Base-by-base conservation (phyloP, 2,329 filamentous ascomycete genomes). In the Colletotrichum orbiculare region DNA sequence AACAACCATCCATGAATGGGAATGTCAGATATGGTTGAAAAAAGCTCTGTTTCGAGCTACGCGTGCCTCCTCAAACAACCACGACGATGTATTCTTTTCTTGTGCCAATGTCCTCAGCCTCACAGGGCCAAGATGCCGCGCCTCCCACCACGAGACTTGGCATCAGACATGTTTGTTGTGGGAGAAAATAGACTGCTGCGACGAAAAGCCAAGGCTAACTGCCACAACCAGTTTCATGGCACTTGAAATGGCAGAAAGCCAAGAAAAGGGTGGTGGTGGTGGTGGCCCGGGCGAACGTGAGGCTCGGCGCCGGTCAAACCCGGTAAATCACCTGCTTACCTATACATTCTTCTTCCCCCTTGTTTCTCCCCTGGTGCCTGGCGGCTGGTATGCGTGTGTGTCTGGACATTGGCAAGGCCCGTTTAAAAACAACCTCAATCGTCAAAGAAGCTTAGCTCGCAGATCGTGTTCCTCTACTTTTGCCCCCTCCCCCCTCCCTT, bases 401-500 rank as follows among this genome's bases (percentile, higher is more conserved):
- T 17, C 15, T 17, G 43, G 25, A 53, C 11, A 17, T 4, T 17
- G 4, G 42, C 8, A 55, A 8, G 13, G 34, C 25, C 25, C 25
- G 25, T 25, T 25, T 25, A 25, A 25, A 5, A 4, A 25, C 25
- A 25, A 5, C 25, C 25, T 25, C 25, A 58, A 50, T 33, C 25
- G 55, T 58, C 13, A 58, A 50, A 58, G 55, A 58, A 58, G 55
- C 46, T 58, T 50, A 43, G 38, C 55, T 33, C 33, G n/a, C 38
- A 37, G 38, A 35, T 58, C 46, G 41, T n/a, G 25, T 25, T 25
- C 25, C 25, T 25, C 2, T 25, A 5, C 25, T 25, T 25, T 25
- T 25, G 25, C 4, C 4, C 25, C 25, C 25, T 3, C 25, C 4
- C 25, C 25, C 25, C 4, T 25, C 25, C 25, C 25, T 25, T 25